Base-by-base conservation (phyloP, 2,329 filamentous ascomycete genomes). In the Aspergillus melleus region DNA sequence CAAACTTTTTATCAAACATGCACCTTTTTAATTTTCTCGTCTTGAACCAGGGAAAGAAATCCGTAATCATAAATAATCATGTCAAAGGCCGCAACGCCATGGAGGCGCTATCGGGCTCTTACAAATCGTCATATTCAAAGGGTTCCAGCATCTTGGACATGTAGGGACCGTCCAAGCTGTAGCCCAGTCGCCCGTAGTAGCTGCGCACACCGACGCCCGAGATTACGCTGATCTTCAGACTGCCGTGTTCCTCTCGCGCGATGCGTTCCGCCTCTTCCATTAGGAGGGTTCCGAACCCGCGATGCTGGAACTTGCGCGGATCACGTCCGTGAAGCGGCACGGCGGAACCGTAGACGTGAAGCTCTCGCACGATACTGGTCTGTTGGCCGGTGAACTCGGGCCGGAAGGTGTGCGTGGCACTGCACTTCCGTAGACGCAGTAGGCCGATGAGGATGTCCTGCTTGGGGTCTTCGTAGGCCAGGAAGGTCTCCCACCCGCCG, bases 211-310 rank as follows among this genome's bases (percentile, higher is more conserved):
- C 95, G 8, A 99, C 93, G 30, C 95, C 95, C n/a, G 92, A 96
- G 62, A 99, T 99, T 66, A 99, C 92, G 72, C 91, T 95, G 58
- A 99, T 92, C 83, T 99, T 99, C 61, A 84, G 84, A 68, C 93
- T 97, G 6, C 92, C 90, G 72, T 99, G 95, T 78, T 99, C 95
- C 65, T 97, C 90, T 57, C 91, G 85, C 0, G 96, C 94, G 65
- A 99, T 99, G 54, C 93, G 85, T 79, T 98, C 95, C 0, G 95
- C 96, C 79, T 98, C 94, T 72, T 98, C 94, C 96, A 99, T 99
- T 66, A 99, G 74, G 62, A 99, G 76, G 1, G 95, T 99, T 52
- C 95, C 95, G 67, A 96, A 99, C 0, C 95, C 95, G 74, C 97
- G 95, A 78, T 99, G 95, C 80, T 99, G 95, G 78, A 98, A 98